Evolutionary conservation across 2,329 filamentous ascomycete genomes (phyloP).

Genomic region (Lachnellula cervina): DNA sequence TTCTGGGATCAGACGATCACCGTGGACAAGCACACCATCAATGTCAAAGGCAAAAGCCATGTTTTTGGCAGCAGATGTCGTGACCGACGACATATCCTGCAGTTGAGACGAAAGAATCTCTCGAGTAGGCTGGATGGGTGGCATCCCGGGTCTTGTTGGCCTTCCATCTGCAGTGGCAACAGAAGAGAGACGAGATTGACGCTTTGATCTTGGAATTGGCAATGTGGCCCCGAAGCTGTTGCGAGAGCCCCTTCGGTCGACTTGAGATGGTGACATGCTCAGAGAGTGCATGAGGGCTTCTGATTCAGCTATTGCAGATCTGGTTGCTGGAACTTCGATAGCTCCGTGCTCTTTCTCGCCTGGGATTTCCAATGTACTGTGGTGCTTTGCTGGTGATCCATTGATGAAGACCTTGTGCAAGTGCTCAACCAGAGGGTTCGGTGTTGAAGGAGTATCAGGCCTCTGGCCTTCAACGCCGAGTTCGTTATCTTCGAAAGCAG

Average conservation of each 20-base stretch:
- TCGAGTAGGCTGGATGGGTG: constrained; percentile 54
- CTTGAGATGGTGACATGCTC: constrained; percentile 62
- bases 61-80: constrained; percentile 66
- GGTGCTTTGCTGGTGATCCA: constrained; percentile 14
- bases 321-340: constrained; percentile 65
- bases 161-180: constrained; percentile 46
- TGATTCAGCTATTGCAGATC: constrained; percentile 64
- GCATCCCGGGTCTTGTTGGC: constrained; percentile 51
- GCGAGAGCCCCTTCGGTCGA: constrained; percentile 61
- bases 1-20: constrained; percentile 65
- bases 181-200: constrained; percentile 62
- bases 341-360: constrained; percentile 40
- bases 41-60: constrained; percentile 80
- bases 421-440: constrained; percentile 7
- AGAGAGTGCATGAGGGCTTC: constrained; percentile 69
- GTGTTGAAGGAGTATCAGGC: constrained; percentile 9
- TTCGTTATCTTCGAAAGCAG: constrained; percentile 55
- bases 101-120: constrained; percentile 67
- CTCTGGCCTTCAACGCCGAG: constrained; percentile 37
- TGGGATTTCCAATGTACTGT: constrained; percentile 36
- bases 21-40: constrained; percentile 70
- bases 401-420: constrained; percentile 22
- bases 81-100: constrained; percentile 61
- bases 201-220: constrained; percentile 67
- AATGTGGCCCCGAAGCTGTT: constrained; percentile 73